phyloP scores from a whole-genome alignment of 306 rosid species.

The Casuarina glauca region DNA sequence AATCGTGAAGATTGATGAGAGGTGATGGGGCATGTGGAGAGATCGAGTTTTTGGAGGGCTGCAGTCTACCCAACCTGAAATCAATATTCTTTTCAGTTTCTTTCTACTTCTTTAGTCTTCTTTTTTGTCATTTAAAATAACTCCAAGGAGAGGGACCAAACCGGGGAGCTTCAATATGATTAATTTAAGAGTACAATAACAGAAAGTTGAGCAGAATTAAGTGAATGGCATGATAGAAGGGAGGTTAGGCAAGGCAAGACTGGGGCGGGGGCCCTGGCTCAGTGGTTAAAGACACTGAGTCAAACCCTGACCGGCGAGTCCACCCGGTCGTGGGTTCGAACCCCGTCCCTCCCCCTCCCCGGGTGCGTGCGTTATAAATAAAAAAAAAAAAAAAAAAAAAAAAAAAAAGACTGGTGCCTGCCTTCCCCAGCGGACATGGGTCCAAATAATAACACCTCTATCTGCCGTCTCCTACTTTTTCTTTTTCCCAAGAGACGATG shows the following conservation, averaged over 20 bases:
- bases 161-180: neutral
- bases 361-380: too few species aligned
- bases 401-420: conserved; percentile 38
- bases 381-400: too few species aligned
- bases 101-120: neutral
- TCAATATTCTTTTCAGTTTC: neutral
- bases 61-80: neutral
- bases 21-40: neutral
- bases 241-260: conserved; percentile 1
- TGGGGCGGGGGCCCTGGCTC: too few species aligned
- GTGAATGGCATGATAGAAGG: conserved; percentile 6
- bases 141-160: neutral
- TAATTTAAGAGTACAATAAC: neutral
- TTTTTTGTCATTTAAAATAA: neutral
- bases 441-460: conserved; percentile 17
- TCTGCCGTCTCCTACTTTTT: conserved; percentile 4
- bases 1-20: neutral
- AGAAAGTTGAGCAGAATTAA: conserved; percentile 12
- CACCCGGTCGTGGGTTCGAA: too few species aligned
- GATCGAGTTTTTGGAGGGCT: neutral
- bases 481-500: conserved; percentile 14
- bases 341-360: too few species aligned
- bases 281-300: too few species aligned
- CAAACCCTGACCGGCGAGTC: too few species aligned
- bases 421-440: conserved; percentile 43